Evolutionary conservation across 2,329 filamentous ascomycete species (phyloP), one percentile per base, ranked within the genome.

Genomic region (Chalaropsis ovoidea): DNA sequence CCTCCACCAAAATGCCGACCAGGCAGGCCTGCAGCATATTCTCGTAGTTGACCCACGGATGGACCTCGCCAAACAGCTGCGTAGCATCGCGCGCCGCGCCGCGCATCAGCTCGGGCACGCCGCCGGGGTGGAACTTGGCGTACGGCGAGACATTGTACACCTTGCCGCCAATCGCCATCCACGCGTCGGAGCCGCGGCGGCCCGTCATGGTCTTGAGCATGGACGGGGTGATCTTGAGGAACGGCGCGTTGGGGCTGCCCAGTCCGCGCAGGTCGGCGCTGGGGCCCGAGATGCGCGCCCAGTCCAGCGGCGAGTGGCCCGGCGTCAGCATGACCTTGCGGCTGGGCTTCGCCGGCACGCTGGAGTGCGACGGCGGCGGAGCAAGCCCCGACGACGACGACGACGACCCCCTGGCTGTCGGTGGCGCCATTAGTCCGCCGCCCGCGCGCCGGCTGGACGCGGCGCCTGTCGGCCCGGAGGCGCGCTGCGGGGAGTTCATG

Each of bases 81-180:
- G 81, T 86, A 43, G 81, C 85, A 72, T 88, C 85, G 66, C 80
- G 76, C 0, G 80, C 86, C 0, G 86, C 86, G 42, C 79, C 81
- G 41, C 83, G 77, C 74, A 88, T 75, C 68, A 94, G 74, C 76
- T 95, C 89, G 3, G 85, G 84, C 70, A 87, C 83, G 8, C 89
- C 94, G 24, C 94, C 94, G 0, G 94, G 94, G 74, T 99, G 94
- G 73, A 91, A 99, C 0, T 88, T 86, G 43, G 91, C 74, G 73
- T 97, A 99, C 0, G 93, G 90, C 0, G 87, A 87, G 67, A 99
- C 86, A 72, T 97, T 97, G 77, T 97, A 99, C 35, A 97, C 93
- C 71, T 89, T 88, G 0, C 93, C 92, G 68, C 90, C 87, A 68
- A 95, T 86, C 0, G 85, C 89, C 68, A 88, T 95, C 94, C 94